Conservation (phyloP, 2,329 filamentous ascomycete genomes). For the Aspergillus sp. region DNA sequence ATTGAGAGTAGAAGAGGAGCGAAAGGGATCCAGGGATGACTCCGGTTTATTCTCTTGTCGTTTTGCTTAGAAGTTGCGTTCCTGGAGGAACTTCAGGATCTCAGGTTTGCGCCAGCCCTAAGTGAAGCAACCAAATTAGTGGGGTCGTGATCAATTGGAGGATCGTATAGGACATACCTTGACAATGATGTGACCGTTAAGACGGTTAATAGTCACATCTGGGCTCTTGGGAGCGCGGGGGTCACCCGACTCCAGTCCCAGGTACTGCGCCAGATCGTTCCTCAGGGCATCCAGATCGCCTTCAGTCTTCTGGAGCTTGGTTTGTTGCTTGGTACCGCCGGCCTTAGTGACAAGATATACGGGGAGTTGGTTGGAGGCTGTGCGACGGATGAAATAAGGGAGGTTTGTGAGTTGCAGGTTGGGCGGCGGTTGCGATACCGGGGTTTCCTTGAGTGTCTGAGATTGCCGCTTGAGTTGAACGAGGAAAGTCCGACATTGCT, state of each 20-base stretch:
- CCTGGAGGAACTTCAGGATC: slow-evolving; percentile 51
- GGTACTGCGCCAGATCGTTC: slow-evolving; percentile 61
- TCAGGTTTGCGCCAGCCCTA: slow-evolving; percentile 55
- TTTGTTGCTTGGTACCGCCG: slow-evolving; percentile 74
- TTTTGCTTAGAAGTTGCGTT: slow-evolving; percentile 45
- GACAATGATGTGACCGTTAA: slow-evolving; percentile 74
- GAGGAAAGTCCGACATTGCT: slow-evolving; percentile 41
- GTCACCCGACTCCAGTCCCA: slow-evolving; percentile 58
- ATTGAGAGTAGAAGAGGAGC: slow-evolving; percentile 12
- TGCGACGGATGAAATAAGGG: slow-evolving; percentile 73
- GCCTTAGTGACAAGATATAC: slow-evolving; percentile 75
- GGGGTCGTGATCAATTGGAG: neutral
- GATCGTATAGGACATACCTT: slow-evolving; percentile 56
- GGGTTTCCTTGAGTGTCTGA: slow-evolving; percentile 35
- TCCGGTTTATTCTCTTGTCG: slow-evolving; percentile 12
- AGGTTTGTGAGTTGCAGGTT: slow-evolving; percentile 47
- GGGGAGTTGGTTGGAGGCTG: slow-evolving; percentile 68
- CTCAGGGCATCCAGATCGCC: slow-evolving; percentile 68
- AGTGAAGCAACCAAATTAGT: slow-evolving; percentile 1
- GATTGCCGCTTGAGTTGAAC: slow-evolving; percentile 41
- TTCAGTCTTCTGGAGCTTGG: slow-evolving; percentile 75
- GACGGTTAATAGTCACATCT: slow-evolving; percentile 54
- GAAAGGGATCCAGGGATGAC: slow-evolving; percentile 6
- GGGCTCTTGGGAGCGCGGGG: slow-evolving; percentile 33
- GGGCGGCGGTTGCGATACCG: slow-evolving; percentile 30